Conservation (phyloP, 2,329 filamentous ascomycete species). For the Colletotrichum scovillei region DNA sequence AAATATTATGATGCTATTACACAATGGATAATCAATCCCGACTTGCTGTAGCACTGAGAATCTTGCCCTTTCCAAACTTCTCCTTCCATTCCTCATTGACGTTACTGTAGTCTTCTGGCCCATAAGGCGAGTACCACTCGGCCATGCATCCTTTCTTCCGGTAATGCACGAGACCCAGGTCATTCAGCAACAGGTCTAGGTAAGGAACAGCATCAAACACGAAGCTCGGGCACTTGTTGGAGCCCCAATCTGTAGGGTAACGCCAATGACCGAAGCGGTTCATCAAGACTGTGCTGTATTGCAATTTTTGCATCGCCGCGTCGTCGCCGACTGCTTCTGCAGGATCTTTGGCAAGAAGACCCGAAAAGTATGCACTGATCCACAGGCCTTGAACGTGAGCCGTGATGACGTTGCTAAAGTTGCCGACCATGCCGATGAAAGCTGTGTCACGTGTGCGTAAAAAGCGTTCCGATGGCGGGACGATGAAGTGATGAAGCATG, state of each 20-base stretch:
- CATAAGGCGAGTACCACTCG: slow-evolving; percentile 68
- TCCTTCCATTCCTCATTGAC: slow-evolving; percentile 63
- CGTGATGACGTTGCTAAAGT: slow-evolving; percentile 54
- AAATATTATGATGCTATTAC: not conserved
- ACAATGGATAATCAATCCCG: not conserved
- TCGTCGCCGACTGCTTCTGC: slow-evolving; percentile 12
- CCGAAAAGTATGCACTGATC: slow-evolving; percentile 72
- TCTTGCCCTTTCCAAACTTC: not conserved
- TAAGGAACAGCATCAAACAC: slow-evolving; percentile 83
- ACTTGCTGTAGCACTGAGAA: not conserved
- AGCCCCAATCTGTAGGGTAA: slow-evolving; percentile 74
- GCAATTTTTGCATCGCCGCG: slow-evolving; percentile 50
- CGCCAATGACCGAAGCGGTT: slow-evolving; percentile 77
- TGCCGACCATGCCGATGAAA: slow-evolving; percentile 57
- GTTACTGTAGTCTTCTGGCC: slow-evolving; percentile 66
- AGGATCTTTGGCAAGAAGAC: slow-evolving; percentile 37
- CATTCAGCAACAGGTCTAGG: slow-evolving; percentile 73
- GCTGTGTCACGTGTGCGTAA: slow-evolving; percentile 53
- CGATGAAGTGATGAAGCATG: slow-evolving; percentile 59
- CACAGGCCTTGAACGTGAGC: slow-evolving; percentile 67
- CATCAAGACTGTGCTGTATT: slow-evolving; percentile 69
- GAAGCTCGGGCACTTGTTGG: slow-evolving; percentile 70
- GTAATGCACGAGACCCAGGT: slow-evolving; percentile 70
- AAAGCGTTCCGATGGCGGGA: slow-evolving; percentile 52
- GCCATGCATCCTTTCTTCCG: slow-evolving; percentile 64